Evolutionary conservation across 305 asterid genomes (phyloP).

Genomic region (Nicotiana rustica): DNA sequence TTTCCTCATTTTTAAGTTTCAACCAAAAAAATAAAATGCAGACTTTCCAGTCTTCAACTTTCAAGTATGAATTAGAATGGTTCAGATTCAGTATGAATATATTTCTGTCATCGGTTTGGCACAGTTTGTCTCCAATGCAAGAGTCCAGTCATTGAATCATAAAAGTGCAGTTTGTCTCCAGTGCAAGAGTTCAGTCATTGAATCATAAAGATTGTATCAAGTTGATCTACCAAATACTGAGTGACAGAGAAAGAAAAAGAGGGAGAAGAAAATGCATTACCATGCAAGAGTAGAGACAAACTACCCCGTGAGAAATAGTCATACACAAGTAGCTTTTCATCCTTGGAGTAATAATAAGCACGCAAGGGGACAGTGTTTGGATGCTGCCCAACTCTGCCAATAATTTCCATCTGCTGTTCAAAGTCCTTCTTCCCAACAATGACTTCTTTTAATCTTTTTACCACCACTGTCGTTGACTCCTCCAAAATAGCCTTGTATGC

Average conservation of each 20-base stretch:
- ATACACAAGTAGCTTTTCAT: slow-evolving; percentile 87
- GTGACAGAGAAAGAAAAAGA: slow-evolving; percentile 28
- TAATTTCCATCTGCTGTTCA: slow-evolving; percentile 91
- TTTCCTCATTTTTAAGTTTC: not conserved
- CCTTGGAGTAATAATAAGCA: slow-evolving; percentile 95
- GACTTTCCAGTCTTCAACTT: not conserved
- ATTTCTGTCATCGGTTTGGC: not conserved
- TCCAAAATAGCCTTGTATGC: slow-evolving; percentile 90
- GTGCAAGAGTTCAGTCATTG: not conserved
- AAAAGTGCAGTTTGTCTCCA: not conserved
- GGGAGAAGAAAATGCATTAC: slow-evolving; percentile 48
- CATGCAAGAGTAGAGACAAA: slow-evolving; percentile 78
- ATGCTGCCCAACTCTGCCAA: slow-evolving; percentile 85
- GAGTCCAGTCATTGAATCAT: too few relatives aligned
- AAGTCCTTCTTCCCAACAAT: slow-evolving; percentile 89
- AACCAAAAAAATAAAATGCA: not conserved
- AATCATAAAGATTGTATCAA: not conserved
- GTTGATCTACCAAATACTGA: not conserved
- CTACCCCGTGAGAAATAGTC: slow-evolving; percentile 78
- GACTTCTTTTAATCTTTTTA: slow-evolving; percentile 87
- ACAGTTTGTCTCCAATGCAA: not conserved
- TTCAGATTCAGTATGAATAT: not conserved
- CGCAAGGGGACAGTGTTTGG: slow-evolving; percentile 74
- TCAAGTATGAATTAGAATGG: not conserved
- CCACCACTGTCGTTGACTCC: slow-evolving; percentile 90